Conservation (phyloP, 345 rosid genomes). For the Conringia planisiliqua region DNA sequence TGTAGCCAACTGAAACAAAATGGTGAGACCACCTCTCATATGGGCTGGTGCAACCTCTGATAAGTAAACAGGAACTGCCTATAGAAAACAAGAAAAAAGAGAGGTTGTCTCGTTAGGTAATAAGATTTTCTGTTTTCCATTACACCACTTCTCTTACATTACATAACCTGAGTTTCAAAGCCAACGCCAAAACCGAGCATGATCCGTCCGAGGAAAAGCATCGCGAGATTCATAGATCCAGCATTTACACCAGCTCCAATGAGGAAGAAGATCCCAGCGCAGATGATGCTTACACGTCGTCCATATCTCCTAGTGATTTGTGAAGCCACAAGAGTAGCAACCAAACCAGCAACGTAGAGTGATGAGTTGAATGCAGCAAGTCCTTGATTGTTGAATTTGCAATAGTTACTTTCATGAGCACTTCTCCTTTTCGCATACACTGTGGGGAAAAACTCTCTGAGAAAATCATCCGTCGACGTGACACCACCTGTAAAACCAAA, state of each 20-base stretch:
- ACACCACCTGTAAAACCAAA: constrained; percentile 48
- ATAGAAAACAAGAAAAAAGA: not conserved
- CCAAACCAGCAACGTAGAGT: constrained; percentile 76
- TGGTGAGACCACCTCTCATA: constrained; percentile 76
- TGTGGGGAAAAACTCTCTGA: constrained; percentile 48
- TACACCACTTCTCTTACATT: not conserved
- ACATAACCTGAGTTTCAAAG: constrained; percentile 51
- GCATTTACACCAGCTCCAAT: constrained; percentile 65
- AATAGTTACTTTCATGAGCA: constrained; percentile 79
- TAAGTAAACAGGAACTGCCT: constrained; percentile 76
- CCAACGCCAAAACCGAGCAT: constrained; percentile 89
- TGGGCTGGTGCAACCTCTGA: constrained; percentile 90
- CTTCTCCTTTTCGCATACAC: constrained; percentile 54
- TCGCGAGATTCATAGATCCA: constrained; percentile 51
- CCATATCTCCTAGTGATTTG: constrained; percentile 69
- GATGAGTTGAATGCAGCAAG: constrained; percentile 77
- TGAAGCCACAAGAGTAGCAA: constrained; percentile 65
- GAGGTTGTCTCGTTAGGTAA: not conserved
- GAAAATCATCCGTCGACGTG: constrained; percentile 72
- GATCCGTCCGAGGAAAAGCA: constrained; percentile 72
- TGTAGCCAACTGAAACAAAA: constrained; percentile 82
- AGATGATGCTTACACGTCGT: constrained; percentile 64
- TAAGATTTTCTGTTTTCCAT: not conserved
- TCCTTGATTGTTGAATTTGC: constrained; percentile 72
- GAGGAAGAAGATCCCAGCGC: constrained; percentile 69